Percentiles rank a stretch among this genome's conserved stretches.
Evolutionary conservation across 164 flowering plant genomes (phyloP).

Genomic region (Macadamia tetraphylla): DNA sequence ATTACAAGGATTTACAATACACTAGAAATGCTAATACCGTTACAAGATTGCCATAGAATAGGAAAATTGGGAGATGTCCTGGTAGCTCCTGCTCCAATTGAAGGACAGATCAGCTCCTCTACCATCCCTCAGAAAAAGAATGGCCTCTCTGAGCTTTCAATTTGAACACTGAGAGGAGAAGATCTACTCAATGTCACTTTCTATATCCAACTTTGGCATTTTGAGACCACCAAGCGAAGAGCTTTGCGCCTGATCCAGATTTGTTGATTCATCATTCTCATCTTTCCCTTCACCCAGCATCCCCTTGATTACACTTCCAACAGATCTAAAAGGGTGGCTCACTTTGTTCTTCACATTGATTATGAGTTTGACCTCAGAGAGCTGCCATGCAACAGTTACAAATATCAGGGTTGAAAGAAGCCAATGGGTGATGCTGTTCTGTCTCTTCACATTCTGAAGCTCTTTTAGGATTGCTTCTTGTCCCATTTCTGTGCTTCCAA

Average conservation of each 20-base stretch:
- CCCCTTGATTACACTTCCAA: constrained; percentile 36
- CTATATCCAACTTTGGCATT: constrained; percentile 24
- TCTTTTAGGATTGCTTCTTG: constrained; percentile 54
- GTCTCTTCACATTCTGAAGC: constrained; percentile 52
- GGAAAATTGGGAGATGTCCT: neutral
- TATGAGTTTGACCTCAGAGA: constrained; percentile 68
- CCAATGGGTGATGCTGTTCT: constrained; percentile 60
- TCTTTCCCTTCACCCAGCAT: constrained; percentile 14
- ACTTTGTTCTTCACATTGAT: constrained; percentile 43
- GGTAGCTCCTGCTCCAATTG: neutral
- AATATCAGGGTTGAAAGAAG: constrained; percentile 59
- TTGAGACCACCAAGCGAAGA: constrained; percentile 20
- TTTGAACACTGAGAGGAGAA: neutral
- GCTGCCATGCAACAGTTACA: constrained; percentile 61
- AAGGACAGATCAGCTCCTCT: neutral
- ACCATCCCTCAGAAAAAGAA: neutral
- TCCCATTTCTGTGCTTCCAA: constrained; percentile 3
- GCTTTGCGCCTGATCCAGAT: constrained; percentile 6
- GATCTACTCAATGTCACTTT: constrained; percentile 8
- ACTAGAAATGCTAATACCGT: too few relatives aligned
- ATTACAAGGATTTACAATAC: too few relatives aligned
- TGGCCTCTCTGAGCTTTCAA: neutral
- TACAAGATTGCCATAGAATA: neutral
- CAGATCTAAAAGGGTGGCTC: constrained; percentile 47
- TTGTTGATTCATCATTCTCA: constrained; percentile 11